Base-by-base conservation (phyloP, 2,329 filamentous ascomycete species). In the Coleophoma eucalyptorum region DNA sequence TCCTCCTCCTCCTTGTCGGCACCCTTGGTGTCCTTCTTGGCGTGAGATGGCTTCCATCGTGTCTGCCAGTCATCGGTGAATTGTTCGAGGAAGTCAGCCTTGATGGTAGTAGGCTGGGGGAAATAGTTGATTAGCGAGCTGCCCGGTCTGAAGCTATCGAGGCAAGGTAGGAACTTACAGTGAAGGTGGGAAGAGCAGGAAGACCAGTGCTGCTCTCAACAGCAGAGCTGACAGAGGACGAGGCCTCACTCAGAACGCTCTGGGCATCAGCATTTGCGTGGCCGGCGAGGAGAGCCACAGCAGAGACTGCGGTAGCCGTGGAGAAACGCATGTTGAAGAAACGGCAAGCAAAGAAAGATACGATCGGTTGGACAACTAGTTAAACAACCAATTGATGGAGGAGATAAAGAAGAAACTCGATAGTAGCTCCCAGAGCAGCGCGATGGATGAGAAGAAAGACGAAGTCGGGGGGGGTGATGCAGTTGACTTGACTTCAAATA, bases 51-150 rank as follows among this genome's bases (percentile, higher is more conserved):
- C 75, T 93, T 91, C 94, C 94, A 99, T 75, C 92, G 82, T 59
- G 81, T 76, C 62, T 97, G 88, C 93, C 93, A 97, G 74, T 90
- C 92, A 62, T 95, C 89, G 74, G 90, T 96, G 79, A 99, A 99
- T 74, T 99, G 94, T 79, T 99, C 94, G 58, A 97, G 77, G 83
- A 99, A 99, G 54, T 91, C 90, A 61, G 87, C 94, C 77, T 97
- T 94, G 66, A 97, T 71, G 57, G 77, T 81, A 59, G 91, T 90
- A 53, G 94, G 92, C 93, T 99, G 66, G 15, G 43, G 34, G 45
- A 33, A 21, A 10, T 6, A 20, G 13, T 38, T n/a, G 31, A 41
- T 63, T 50, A 62, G 58, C 37, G 37, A 34, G 33, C 32, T n/a
- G 43, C 37, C 8, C 10, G 13, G n/a, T 7, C 16, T 3, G 18